phyloP scores from a whole-genome alignment of 352 stramenopile genomes.

The Phytophthora aleatoria region DNA sequence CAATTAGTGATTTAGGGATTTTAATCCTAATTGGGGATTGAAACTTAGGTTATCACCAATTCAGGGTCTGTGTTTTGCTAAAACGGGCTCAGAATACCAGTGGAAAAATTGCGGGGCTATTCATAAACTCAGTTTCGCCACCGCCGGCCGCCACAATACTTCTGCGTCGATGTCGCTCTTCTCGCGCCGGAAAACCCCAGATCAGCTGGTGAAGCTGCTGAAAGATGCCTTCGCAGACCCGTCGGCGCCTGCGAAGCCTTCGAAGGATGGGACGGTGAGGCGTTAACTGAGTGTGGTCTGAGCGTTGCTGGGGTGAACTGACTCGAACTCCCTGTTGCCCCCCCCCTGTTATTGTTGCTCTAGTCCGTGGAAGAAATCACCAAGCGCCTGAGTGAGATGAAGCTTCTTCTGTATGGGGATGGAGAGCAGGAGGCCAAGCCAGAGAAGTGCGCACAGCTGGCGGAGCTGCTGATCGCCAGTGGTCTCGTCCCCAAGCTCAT shows the following conservation, averaged over 20 bases:
- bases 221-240: conserved; percentile 73
- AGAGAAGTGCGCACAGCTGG: conserved; percentile 82
- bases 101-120: neutral
- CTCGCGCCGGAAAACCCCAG: conserved; percentile 75
- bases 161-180: conserved; percentile 63
- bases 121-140: neutral
- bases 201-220: conserved; percentile 84
- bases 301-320: conserved; percentile 1
- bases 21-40: too few species aligned
- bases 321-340: conserved; percentile 1
- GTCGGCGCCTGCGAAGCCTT: conserved; percentile 47
- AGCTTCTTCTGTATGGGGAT: conserved; percentile 43
- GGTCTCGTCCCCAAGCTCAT: conserved; percentile 79
- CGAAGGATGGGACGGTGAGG: conserved; percentile 65
- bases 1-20: too few species aligned
- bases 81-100: too few species aligned
- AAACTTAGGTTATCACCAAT: too few species aligned
- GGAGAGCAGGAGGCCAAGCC: conserved; percentile 77
- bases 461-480: conserved; percentile 69
- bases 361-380: conserved; percentile 67
- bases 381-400: conserved; percentile 73
- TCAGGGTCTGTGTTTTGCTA: too few species aligned
- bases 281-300: neutral
- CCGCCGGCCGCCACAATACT: too few species aligned
- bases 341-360: neutral